Base-by-base conservation (phyloP, 164 flowering plant genomes). In the Buxus sempervirens region DNA sequence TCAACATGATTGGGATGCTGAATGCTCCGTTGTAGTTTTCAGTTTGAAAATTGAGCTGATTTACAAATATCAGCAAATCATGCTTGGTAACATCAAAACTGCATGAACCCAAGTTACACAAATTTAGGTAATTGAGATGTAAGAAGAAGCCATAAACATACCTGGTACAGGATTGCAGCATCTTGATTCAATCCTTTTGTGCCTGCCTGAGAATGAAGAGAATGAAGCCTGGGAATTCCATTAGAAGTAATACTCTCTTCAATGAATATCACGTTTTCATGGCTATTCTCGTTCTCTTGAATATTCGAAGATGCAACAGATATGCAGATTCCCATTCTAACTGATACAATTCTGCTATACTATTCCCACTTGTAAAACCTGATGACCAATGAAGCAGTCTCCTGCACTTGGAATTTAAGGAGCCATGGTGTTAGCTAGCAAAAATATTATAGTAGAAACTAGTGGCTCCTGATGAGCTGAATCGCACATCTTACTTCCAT, bases 101-200 rank as follows among this genome's bases (percentile, higher is more conserved):
- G 14, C 13, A 55, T 21, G 25, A 10, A 36, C 60, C 16, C 19
- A 58, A 26, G 60, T 25, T 25, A 26, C 19, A 32, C n/a, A n/a
- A n/a, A n/a, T n/a, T n/a, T n/a, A n/a, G n/a, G n/a, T n/a, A n/a
- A n/a, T n/a, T n/a, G n/a, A n/a, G n/a, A n/a, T n/a, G n/a, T 23
- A 57, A 48, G 61, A 21, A 61, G 72, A 61, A 32, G 36, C 32
- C 25, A 48, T 5, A 2, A 6, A 60, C 67, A 57, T 72, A 90
- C 97, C 92, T 82, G 91, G 63, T 69, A 80, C 53, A 88, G 74
- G 60, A 88, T 61, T 6, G 90, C 93, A 77, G 88, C 70, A 76
- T 90, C 96, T 74, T 93, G 98, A 77, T 90, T 90, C 15, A 77
- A 32, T 9, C 85, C 91, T 88, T 89, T 89, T 76, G 73, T 81